A percentile compares a stretch with the other conserved stretches of the same genome.
These are phyloP conservation scores for Strobilomyces dryophilus DNA, from an alignment of 768 basidiomycete species.

Conservation along the genomic window DNA sequence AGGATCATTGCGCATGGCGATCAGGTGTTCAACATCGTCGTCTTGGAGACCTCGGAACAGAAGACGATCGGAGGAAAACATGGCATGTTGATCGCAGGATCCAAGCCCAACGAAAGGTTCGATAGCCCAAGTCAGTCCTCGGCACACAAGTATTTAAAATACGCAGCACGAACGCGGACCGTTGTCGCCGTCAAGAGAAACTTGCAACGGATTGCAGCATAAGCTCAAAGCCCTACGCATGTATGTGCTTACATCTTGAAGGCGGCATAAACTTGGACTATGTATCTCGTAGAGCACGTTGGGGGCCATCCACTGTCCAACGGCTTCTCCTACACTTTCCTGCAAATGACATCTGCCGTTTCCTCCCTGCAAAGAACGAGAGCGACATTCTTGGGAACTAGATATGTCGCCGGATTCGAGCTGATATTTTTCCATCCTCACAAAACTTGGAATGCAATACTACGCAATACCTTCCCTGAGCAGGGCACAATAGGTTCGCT, in stretches of 20 bases:
- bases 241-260: too few species aligned
- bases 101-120: too few species aligned
- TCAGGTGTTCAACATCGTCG: slow-evolving; percentile 2
- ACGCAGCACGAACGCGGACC: too few species aligned
- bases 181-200: too few species aligned
- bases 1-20: slow-evolving; percentile 3
- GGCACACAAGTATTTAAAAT: too few species aligned
- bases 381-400: slow-evolving; percentile 30
- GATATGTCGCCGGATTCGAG: slow-evolving; percentile 15
- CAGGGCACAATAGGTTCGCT: slow-evolving; percentile 21
- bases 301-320: slow-evolving; percentile 28
- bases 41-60: slow-evolving; percentile 8
- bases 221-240: too few species aligned
- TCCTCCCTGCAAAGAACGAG: slow-evolving; percentile 11
- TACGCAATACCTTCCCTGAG: too few species aligned
- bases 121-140: too few species aligned
- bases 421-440: slow-evolving; percentile 14
- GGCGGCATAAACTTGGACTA: too few species aligned
- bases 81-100: background rate
- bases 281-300: slow-evolving; percentile 12
- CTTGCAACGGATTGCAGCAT: too few species aligned
- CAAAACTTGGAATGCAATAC: slow-evolving; percentile 21
- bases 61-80: slow-evolving; percentile 10
- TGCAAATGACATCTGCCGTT: slow-evolving; percentile 19
- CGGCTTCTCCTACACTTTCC: slow-evolving; percentile 23